phyloP scores from a whole-genome alignment of 1,284 basidiomycete genomes.

The Boletus sp. region DNA sequence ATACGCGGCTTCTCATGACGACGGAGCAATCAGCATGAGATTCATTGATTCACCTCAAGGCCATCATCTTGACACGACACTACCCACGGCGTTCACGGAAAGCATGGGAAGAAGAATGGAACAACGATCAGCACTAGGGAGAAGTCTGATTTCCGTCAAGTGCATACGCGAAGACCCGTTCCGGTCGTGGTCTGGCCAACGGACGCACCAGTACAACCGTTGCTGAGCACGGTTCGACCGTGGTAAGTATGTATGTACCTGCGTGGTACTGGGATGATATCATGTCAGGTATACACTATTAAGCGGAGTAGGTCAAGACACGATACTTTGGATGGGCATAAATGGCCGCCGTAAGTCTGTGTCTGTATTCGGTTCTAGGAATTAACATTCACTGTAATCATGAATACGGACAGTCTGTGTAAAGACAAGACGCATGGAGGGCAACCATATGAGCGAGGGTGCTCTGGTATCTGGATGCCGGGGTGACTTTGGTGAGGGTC shows the following conservation, averaged over 20 bases:
- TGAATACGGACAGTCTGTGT: too few species aligned
- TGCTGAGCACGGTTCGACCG: neutral
- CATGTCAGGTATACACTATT: too few species aligned
- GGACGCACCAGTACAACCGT: too few species aligned
- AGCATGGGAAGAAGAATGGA: neutral
- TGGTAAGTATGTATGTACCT: neutral
- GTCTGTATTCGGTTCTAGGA: too few species aligned
- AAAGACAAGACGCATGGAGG: too few species aligned
- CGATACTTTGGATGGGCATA: neutral
- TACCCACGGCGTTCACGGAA: slow-evolving; percentile 1
- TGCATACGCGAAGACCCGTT: neutral
- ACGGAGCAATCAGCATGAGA: neutral
- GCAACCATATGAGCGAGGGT: too few species aligned
- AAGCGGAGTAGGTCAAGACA: neutral
- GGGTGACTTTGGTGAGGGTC: too few species aligned
- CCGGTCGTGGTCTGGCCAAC: neutral
- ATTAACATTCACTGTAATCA: too few species aligned
- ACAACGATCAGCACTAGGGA: neutral
- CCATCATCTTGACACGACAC: neutral
- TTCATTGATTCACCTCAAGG: neutral
- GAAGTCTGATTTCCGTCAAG: neutral
- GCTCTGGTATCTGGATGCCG: too few species aligned
- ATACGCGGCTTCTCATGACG: neutral
- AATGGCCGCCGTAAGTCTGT: too few species aligned
- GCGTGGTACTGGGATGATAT: too few species aligned